Evolutionary conservation across 108 stramenopile species (phyloP), one percentile per base, ranked within the genome.

Genomic region (Schizochytrium sp.): DNA sequence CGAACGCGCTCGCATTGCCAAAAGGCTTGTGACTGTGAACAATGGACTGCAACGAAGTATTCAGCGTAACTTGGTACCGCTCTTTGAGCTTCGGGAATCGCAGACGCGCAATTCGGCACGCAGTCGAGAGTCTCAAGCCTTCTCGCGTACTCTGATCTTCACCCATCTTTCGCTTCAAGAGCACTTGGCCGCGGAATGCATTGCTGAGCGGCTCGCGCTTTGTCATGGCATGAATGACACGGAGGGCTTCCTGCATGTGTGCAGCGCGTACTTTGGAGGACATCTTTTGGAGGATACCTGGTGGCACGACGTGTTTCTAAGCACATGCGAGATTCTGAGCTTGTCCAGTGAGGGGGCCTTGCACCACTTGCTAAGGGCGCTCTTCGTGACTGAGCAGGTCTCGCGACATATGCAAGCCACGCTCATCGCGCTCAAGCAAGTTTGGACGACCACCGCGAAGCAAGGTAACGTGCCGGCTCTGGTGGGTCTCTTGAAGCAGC

Each of bases 261-360:
- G 45, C 28, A 28, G 48, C 45, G n/a, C 3, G 4, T 53, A 83
- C 28, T 83, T 83, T 53, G 76, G 76, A 34, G 76, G 45, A 6
- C 45, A 53, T 23, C 19, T 12, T 1, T 18, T 83, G 12, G 51
- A 83, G 51, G 28, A 83, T 23, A 23, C 6, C 45, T 83, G 45
- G 45, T 83, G 76, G 76, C 76, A 83, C 4, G 76, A 83, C 51
- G 76, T 83, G 28, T 83, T 83, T 83, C 76, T 83, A 3, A 83
- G 45, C n/a, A 53, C 51, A 0, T 53, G 45, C 48, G 76, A 83
- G 76, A 12, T 83, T 8, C 76, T 83, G 45, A 34, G 51, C 23
- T 21, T 53, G 45, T 21, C 76, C 43, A 83, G 51, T 12, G 28
- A 83, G 28, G 23, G 8, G 12, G 45, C 19, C 10, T 12, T 53